Conservation (phyloP, 179 eudicot genomes). For the Amaranthus tricolor region DNA sequence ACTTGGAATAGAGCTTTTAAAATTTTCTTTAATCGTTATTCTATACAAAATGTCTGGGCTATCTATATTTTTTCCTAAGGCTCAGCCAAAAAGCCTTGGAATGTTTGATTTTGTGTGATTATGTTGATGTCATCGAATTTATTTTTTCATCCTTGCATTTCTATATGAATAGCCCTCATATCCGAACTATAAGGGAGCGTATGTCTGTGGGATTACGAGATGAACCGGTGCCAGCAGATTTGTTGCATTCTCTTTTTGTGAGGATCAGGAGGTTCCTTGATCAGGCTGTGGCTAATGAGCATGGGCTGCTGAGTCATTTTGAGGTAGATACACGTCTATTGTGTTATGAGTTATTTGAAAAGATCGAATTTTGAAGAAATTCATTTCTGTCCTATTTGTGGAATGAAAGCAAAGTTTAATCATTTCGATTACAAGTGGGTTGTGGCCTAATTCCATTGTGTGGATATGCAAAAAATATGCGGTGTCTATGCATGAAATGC, state of each 20-base stretch:
- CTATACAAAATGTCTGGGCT: not conserved
- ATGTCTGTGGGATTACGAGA: conserved; percentile 63
- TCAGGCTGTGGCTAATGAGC: conserved; percentile 62
- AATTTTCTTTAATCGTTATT: not conserved
- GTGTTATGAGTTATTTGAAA: conserved; percentile 7
- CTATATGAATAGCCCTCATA: conserved; percentile 76
- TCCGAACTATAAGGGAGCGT: conserved; percentile 83
- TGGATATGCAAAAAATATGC: not conserved
- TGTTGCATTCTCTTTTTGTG: conserved; percentile 46
- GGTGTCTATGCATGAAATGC: not conserved
- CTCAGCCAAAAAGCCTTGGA: not conserved
- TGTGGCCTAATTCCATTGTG: not conserved
- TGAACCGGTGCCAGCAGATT: conserved; percentile 58
- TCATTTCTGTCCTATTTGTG: not conserved
- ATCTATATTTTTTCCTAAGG: not conserved
- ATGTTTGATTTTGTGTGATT: not conserved
- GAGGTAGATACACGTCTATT: conserved; percentile 54
- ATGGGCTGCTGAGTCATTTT: conserved; percentile 74
- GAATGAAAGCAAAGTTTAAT: not conserved
- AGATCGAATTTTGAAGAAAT: not conserved
- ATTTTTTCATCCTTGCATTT: not conserved
- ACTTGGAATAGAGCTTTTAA: not conserved
- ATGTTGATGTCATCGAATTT: not conserved
- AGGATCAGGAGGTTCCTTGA: conserved; percentile 56
- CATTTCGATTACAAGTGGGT: not conserved